These are phyloP conservation scores for Phytophthora chlamydospora DNA, from an alignment of 352 stramenopile species.

Conservation along the genomic window DNA sequence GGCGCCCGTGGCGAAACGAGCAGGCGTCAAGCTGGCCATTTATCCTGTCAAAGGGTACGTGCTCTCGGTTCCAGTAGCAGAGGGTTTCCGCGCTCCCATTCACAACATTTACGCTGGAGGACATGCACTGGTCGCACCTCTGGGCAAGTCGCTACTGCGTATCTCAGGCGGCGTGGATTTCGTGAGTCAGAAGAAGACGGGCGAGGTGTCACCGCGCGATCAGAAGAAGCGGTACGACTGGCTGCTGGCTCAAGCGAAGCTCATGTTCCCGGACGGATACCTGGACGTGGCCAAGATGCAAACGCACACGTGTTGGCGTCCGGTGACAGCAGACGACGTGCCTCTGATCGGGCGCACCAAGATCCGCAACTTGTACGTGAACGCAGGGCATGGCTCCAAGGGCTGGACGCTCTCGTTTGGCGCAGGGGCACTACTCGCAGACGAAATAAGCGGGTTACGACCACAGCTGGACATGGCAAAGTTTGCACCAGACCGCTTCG, in stretches of 20 bases:
- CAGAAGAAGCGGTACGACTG: slow-evolving; percentile 83
- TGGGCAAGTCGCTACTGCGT: slow-evolving; percentile 67
- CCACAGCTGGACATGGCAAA: slow-evolving; percentile 86
- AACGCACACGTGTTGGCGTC: slow-evolving; percentile 82
- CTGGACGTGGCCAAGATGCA: slow-evolving; percentile 80
- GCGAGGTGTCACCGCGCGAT: slow-evolving; percentile 68
- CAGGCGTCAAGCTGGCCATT: slow-evolving; percentile 78
- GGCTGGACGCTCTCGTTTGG: slow-evolving; percentile 88
- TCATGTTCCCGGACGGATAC: slow-evolving; percentile 84
- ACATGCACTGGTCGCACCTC: slow-evolving; percentile 73
- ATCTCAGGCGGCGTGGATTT: slow-evolving; percentile 88
- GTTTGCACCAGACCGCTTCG: slow-evolving; percentile 81
- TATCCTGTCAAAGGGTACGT: slow-evolving; percentile 89
- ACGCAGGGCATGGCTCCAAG: slow-evolving; percentile 86
- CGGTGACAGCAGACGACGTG: slow-evolving; percentile 85
- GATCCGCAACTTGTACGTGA: slow-evolving; percentile 85
- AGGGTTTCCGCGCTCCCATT: slow-evolving; percentile 62
- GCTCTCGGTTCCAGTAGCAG: slow-evolving; percentile 78
- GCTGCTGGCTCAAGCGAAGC: slow-evolving; percentile 75
- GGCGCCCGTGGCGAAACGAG: slow-evolving; percentile 63
- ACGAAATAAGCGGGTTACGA: slow-evolving; percentile 78
- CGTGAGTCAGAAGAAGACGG: slow-evolving; percentile 52
- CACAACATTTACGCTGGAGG: slow-evolving; percentile 88
- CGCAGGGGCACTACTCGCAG: slow-evolving; percentile 72
- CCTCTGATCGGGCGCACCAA: slow-evolving; percentile 82